Conservation (phyloP, 2,329 filamentous ascomycete genomes). For the Claviceps cyperi region DNA sequence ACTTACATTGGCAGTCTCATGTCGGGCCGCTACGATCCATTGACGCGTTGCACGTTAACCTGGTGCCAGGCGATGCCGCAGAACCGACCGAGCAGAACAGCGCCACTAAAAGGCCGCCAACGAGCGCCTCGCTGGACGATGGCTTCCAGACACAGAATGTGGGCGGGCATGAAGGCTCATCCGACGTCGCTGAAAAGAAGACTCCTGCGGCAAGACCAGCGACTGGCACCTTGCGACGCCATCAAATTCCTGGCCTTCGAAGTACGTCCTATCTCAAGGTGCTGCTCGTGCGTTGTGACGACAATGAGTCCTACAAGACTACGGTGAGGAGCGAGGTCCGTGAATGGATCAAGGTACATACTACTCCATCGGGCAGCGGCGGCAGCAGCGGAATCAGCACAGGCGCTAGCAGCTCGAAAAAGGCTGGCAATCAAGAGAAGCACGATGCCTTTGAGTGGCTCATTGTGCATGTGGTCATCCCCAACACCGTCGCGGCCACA, state of each 20-base stretch:
- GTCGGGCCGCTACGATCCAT: conserved; percentile 85
- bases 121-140: conserved; percentile 32
- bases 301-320: conserved; percentile 85
- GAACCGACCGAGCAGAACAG: conserved; percentile 20
- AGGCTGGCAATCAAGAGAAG: conserved; percentile 60
- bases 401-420: conserved; percentile 25
- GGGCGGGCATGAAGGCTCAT: conserved; percentile 24
- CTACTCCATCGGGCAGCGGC: conserved; percentile 35
- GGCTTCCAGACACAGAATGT: conserved; percentile 45
- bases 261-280: conserved; percentile 91
- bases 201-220: conserved; percentile 18
- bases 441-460: conserved; percentile 97
- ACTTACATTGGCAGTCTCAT: conserved; percentile 95
- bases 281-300: conserved; percentile 80
- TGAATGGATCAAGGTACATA: conserved; percentile 80
- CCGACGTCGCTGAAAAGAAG: conserved; percentile 23
- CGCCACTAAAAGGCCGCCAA: conserved; percentile 17
- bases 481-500: conserved; percentile 66
- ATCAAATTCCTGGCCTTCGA: conserved; percentile 88
- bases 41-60: conserved; percentile 78
- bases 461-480: conserved; percentile 81
- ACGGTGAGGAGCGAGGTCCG: conserved; percentile 63
- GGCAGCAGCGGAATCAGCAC: conserved; percentile 15
- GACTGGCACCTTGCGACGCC: conserved; percentile 43
- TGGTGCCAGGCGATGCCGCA: conserved; percentile 50